phyloP scores from a whole-genome alignment of 768 basidiomycete species.

The Lactarius deliciosus region DNA sequence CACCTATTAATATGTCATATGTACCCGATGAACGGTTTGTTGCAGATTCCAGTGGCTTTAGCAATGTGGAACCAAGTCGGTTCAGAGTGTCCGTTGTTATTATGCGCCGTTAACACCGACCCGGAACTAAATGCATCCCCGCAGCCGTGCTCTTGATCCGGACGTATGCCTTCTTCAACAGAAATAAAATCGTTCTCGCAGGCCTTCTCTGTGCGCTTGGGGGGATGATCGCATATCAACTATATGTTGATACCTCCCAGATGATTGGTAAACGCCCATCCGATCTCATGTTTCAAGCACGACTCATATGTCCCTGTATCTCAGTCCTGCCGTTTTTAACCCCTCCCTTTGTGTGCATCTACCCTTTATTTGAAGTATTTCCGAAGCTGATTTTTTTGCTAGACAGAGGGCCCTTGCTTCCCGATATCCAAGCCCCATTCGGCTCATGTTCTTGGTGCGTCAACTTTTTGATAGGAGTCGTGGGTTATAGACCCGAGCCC shows the following conservation, averaged over 20 bases:
- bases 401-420: conserved; percentile 69
- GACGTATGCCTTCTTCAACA: conserved; percentile 84
- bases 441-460: conserved; percentile 72
- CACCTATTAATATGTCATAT: background rate
- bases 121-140: conserved; percentile 18
- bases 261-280: conserved; percentile 59
- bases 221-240: conserved; percentile 77
- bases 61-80: conserved; percentile 89
- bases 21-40: background rate
- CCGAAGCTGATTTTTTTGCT: conserved; percentile 6
- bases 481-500: background rate
- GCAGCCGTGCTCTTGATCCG: conserved; percentile 76
- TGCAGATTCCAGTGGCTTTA: conserved; percentile 73
- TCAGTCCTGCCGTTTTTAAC: conserved; percentile 55
- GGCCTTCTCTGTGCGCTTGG: conserved; percentile 64
- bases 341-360: conserved; percentile 53
- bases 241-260: conserved; percentile 74
- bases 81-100: conserved; percentile 57
- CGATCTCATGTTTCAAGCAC: background rate
- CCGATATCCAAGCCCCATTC: conserved; percentile 82
- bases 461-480: background rate
- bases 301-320: conserved; percentile 3
- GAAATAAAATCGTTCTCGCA: conserved; percentile 64
- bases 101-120: background rate
- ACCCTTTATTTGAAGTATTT: background rate